A percentile compares a stretch with the other conserved stretches of the same genome.
These are phyloP conservation scores for Trametes cubensis DNA, from an alignment of 768 basidiomycete species.

Conservation along the genomic window DNA sequence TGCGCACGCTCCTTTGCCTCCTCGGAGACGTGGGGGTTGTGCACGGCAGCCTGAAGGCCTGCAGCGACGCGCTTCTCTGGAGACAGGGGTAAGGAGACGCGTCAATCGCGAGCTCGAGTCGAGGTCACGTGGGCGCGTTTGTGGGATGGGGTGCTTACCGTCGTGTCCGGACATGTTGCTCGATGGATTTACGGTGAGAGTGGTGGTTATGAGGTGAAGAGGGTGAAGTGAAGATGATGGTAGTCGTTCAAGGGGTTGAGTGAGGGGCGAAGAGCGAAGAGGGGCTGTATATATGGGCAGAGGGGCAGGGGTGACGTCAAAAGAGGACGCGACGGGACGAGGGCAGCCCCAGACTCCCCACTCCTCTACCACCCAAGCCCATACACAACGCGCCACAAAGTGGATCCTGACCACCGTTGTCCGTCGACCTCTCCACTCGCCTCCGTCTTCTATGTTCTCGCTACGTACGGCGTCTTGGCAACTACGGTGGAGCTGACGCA, in stretches of 20 bases:
- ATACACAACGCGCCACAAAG: constrained; percentile 3
- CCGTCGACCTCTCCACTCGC: too few relatives aligned
- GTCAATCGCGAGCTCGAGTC: neutral
- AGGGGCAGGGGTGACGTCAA: constrained; percentile 6
- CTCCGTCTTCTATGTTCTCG: too few relatives aligned
- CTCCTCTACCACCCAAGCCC: neutral
- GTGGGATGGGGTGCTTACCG: neutral
- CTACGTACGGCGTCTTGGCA: too few relatives aligned
- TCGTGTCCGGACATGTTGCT: constrained; percentile 20
- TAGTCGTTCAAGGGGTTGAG: neutral
- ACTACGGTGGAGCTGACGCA: neutral
- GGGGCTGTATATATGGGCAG: constrained; percentile 1
- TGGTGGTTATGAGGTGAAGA: neutral
- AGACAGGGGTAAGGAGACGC: neutral
- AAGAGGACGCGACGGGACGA: neutral
- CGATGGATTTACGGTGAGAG: neutral
- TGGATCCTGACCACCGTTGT: neutral
- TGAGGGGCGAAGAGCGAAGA: neutral
- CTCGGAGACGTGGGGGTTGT: constrained; percentile 59
- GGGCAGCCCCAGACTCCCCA: neutral
- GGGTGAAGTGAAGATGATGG: neutral
- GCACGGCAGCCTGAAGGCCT: constrained; percentile 59
- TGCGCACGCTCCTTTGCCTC: constrained; percentile 55
- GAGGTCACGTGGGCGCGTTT: constrained; percentile 8
- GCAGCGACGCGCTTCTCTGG: constrained; percentile 48